Evolutionary conservation across 140 eudicot species (phyloP), one percentile per base, ranked within the genome.

Genomic region (Cichorium intybus): DNA sequence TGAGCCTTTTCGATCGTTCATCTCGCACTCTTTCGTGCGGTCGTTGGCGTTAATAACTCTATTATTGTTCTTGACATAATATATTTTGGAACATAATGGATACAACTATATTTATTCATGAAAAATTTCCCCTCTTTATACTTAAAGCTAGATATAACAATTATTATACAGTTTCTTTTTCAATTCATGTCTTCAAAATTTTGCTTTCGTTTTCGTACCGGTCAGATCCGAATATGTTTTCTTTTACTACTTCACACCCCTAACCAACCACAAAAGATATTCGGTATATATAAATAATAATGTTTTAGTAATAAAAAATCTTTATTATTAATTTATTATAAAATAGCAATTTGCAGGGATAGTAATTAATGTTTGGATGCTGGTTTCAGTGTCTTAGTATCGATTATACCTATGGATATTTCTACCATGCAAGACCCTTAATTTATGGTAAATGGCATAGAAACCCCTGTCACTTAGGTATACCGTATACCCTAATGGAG

Each of bases 381-480:
- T 68, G 7, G 65, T 68, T 54, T 16, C 43, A 26, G 16, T 45
- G 65, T 68, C 39, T 16, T 28, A 26, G 16, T 45, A 9, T 69
- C 58, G 35, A 56, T 26, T 20, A 33, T 52, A 17, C 45, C 47
- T 27, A 12, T 69, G 74, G 57, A 22, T 9, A 24, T 29, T 49
- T 34, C 10, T n/a, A 12, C 14, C 17, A 6, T 12, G 17, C 26
- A 28, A 12, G 29, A 23, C 75, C 75, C 60, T 46, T 10, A 29
- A 47, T 7, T 57, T 28, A 29, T 28, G 24, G 27, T 31, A 46
- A 46, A 45, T 57, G 60, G 20, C 41, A 69, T 15, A 28, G 10
- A 15, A 21, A 26, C 17, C 56, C 66, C 45, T 45, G 24, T 12
- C 18, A 29, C 6, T 20, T 6, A 60, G 20, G 7, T 21, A 17